A percentile compares a stretch with the other conserved stretches of the same genome.
Conservation (phyloP, 495 filamentous ascomycete species). For the Penicillium goetzii region DNA sequence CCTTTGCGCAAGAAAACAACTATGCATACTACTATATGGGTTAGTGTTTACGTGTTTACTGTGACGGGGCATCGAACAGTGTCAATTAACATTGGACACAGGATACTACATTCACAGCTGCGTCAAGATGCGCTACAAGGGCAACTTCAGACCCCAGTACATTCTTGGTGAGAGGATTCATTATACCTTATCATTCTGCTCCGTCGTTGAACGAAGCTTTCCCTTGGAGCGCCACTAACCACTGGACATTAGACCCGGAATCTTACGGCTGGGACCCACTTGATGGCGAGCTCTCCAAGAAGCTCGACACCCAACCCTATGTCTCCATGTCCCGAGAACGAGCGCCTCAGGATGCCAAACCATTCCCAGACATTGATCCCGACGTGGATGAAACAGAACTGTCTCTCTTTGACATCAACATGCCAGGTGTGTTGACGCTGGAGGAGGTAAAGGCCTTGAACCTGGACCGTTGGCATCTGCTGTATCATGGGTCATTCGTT, state of each 20-base stretch:
- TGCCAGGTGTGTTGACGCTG: constrained; percentile 77
- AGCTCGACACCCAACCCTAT: constrained; percentile 69
- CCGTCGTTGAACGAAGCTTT: background rate
- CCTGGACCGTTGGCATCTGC: constrained; percentile 61
- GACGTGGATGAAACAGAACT: constrained; percentile 45
- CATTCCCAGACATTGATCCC: constrained; percentile 34
- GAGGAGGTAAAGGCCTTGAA: constrained; percentile 64
- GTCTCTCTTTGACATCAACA: constrained; percentile 68
- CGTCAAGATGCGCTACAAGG: constrained; percentile 89
- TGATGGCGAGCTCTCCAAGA: constrained; percentile 63
- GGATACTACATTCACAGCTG: constrained; percentile 75
- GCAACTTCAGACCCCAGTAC: constrained; percentile 79
- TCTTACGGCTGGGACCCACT: constrained; percentile 75
- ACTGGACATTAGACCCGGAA: constrained; percentile 62
- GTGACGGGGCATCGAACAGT: background rate
- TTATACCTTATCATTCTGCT: background rate
- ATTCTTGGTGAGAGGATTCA: constrained; percentile 59
- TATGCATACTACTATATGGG: constrained; percentile 82
- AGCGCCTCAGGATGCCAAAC: constrained; percentile 12
- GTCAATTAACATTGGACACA: constrained; percentile 23
- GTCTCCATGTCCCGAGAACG: constrained; percentile 65
- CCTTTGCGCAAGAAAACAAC: constrained; percentile 71
- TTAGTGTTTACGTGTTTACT: constrained; percentile 36
- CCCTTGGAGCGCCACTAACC: background rate
- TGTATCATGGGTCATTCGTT: constrained; percentile 46